Conservation (phyloP, 106 monocot species). For the Triglochin maritima region DNA sequence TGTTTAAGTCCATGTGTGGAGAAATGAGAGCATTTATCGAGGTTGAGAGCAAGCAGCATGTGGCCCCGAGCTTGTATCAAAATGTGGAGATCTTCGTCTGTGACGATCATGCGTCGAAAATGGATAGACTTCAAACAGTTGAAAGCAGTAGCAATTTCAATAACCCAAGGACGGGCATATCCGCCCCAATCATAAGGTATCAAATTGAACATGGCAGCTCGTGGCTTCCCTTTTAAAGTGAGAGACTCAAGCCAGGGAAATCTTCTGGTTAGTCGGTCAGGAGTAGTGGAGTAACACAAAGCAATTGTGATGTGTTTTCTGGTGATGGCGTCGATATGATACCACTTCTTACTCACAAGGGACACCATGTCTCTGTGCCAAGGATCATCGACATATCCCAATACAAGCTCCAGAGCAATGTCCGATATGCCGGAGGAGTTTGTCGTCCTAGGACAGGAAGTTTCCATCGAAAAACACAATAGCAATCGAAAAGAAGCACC, state of each 20-base stretch:
- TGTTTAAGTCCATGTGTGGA: constrained; percentile 12
- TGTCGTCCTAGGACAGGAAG: constrained; percentile 4
- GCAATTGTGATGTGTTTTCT: constrained; percentile 21
- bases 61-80: constrained; percentile 4
- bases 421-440: constrained; percentile 43
- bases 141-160: constrained; percentile 5
- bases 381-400: constrained; percentile 66
- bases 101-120: constrained; percentile 23
- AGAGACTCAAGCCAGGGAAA: constrained; percentile 21
- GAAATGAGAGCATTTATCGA: constrained; percentile 24
- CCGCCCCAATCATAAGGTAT: constrained; percentile 88
- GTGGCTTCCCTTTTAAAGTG: constrained; percentile 81
- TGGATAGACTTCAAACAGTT: constrained; percentile 9
- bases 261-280: constrained; percentile 1
- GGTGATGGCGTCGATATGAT: constrained; percentile 10
- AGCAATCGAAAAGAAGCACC: too few species aligned
- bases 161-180: constrained; percentile 13
- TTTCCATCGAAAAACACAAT: not conserved
- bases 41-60: constrained; percentile 9
- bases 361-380: constrained; percentile 65
- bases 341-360: constrained; percentile 66
- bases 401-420: constrained; percentile 52
- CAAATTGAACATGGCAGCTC: constrained; percentile 89
- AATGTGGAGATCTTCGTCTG: constrained; percentile 12
- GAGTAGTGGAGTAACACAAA: constrained; percentile 18